Evolutionary conservation across 1,139 yeast genomes (phyloP).

Genomic region (Yamadazyma sp.): DNA sequence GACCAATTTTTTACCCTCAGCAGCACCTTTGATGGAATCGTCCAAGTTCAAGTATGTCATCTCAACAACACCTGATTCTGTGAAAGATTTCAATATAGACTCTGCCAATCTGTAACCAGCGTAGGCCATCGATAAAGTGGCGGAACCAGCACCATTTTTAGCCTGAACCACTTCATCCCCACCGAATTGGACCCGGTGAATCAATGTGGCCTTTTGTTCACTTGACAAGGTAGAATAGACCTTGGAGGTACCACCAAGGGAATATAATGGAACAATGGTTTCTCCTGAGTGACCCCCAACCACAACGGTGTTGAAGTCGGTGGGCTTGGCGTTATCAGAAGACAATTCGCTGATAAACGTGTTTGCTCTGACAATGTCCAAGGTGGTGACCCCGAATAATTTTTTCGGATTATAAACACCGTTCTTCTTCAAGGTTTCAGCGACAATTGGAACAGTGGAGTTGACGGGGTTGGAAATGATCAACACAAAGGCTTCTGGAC

Average conservation of each 20-base stretch:
- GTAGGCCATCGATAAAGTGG: constrained; percentile 97
- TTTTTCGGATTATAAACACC: constrained; percentile 90
- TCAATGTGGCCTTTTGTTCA: constrained; percentile 66
- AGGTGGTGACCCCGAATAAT: constrained; percentile 95
- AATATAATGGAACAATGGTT: constrained; percentile 93
- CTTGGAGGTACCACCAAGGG: constrained; percentile 49
- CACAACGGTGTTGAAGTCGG: constrained; percentile 73
- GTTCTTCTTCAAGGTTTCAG: constrained; percentile 84
- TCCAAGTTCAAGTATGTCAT: constrained; percentile 65
- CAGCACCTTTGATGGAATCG: constrained; percentile 51
- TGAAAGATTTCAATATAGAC: constrained; percentile 75
- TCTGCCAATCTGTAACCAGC: constrained; percentile 96
- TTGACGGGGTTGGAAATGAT: constrained; percentile 97
- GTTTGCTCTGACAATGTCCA: constrained; percentile 91
- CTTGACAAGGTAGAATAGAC: constrained; percentile 46
- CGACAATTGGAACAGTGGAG: constrained; percentile 97
- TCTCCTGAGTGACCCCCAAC: constrained; percentile 99
- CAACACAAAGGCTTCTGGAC: constrained; percentile 85
- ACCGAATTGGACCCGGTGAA: constrained; percentile 95
- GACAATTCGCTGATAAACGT: constrained; percentile 79
- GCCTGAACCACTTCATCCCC: constrained; percentile 99
- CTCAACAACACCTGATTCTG: constrained; percentile 74
- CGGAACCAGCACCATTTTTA: constrained; percentile 98
- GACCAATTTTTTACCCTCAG: constrained; percentile 72
- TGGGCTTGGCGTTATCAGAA: constrained; percentile 55